phyloP scores from a whole-genome alignment of 2,329 filamentous ascomycete species.

The Cladosporium velox region DNA sequence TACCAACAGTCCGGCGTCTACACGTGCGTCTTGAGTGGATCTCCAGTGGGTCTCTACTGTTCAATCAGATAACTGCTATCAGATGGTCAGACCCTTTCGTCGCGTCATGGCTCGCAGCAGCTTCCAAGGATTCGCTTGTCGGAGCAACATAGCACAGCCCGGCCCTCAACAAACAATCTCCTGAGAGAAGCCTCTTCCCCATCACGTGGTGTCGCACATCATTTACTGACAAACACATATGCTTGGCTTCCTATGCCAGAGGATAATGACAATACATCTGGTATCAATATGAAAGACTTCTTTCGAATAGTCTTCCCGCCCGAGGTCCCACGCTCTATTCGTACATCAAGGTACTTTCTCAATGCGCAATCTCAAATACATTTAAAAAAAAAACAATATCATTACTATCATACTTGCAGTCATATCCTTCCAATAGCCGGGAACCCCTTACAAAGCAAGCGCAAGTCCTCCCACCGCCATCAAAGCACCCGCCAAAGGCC shows the following conservation, averaged over 20 bases:
- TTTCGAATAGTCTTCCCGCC: neutral
- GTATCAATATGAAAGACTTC: neutral
- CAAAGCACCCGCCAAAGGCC: conserved; percentile 4
- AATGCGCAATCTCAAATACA: neutral
- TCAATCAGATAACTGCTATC: conserved; percentile 12
- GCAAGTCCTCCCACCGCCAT: conserved; percentile 8
- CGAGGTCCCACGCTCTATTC: neutral
- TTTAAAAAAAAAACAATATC: neutral
- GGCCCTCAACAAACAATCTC: neutral
- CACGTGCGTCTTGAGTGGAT: neutral
- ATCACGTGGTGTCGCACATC: neutral
- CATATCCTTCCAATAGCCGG: too few species aligned
- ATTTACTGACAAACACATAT: neutral
- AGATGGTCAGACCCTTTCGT: conserved; percentile 4
- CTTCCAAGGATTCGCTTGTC: neutral
- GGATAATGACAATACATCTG: neutral
- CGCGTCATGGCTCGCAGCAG: neutral
- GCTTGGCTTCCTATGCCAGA: neutral
- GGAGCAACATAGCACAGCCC: neutral
- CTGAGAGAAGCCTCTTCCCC: neutral
- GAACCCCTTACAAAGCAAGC: neutral
- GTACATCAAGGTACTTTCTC: neutral
- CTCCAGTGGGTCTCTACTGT: neutral
- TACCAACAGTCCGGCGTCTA: conserved; percentile 2
- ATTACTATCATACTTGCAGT: neutral